Evolutionary conservation across 1,284 basidiomycete species (phyloP).

Genomic region (Cutaneotrichosporon arboriforme): DNA sequence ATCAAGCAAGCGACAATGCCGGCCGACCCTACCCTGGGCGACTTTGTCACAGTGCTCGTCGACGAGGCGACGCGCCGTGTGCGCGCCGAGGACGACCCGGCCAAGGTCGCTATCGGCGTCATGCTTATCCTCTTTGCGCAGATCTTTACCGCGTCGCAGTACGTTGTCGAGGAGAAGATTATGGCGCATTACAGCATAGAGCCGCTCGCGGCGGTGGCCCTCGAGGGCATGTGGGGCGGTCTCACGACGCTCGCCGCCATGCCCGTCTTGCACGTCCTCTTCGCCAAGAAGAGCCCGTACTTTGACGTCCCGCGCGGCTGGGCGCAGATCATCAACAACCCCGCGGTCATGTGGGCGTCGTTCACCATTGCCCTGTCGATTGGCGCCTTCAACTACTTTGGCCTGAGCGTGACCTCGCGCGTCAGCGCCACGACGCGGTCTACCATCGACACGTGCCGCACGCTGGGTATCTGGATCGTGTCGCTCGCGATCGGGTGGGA

Average conservation of each 20-base stretch:
- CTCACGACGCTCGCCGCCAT: constrained; percentile 53
- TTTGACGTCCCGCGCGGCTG: constrained; percentile 89
- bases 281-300: constrained; percentile 65
- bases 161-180: constrained; percentile 87
- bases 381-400: constrained; percentile 94
- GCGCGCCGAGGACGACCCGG: constrained; percentile 40
- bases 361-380: constrained; percentile 77
- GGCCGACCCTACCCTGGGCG: neutral
- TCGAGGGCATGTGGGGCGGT: constrained; percentile 87
- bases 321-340: constrained; percentile 76
- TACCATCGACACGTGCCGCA: constrained; percentile 92
- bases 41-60: constrained; percentile 1
- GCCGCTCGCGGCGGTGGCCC: constrained; percentile 90
- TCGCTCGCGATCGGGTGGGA: constrained; percentile 91
- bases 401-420: constrained; percentile 82
- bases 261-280: constrained; percentile 51
- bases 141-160: constrained; percentile 56
- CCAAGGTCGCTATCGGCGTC: constrained; percentile 57
- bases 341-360: constrained; percentile 69
- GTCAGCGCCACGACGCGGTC: constrained; percentile 83
- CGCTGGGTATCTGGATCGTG: constrained; percentile 71
- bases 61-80: constrained; percentile 2
- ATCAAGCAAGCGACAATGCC: constrained; percentile 50
- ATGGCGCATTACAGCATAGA: constrained; percentile 79
- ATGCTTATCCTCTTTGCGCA: constrained; percentile 94